Conservation (phyloP, 306 rosid genomes). For the apple (Malus domestica) region DNA sequence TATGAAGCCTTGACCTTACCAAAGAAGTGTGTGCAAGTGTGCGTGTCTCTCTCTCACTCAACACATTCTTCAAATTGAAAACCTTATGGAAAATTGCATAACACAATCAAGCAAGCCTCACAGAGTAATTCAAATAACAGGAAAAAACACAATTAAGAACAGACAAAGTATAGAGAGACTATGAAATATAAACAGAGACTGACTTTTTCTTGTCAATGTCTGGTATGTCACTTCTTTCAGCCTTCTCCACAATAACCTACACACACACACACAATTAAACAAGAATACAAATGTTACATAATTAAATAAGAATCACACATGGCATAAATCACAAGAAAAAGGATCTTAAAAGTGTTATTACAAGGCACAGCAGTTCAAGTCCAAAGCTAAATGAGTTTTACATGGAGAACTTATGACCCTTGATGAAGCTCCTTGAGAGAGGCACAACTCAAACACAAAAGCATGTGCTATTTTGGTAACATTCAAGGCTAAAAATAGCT, state of each 20-base stretch:
- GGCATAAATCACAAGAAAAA: not conserved
- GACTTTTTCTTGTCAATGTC: slow-evolving; percentile 92
- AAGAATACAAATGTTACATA: not conserved
- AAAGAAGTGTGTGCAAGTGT: not conserved
- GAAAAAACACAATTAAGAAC: not conserved
- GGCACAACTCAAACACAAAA: not conserved
- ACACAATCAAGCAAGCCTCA: not conserved
- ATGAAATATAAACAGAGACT: slow-evolving; percentile 16
- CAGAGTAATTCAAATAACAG: not conserved
- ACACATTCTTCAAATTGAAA: not conserved
- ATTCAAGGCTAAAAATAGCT: not conserved
- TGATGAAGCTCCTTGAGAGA: not conserved
- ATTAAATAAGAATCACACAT: not conserved
- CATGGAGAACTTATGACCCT: not conserved
- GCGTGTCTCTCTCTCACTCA: not conserved
- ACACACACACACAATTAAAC: slow-evolving; percentile 7
- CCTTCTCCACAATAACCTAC: slow-evolving; percentile 86
- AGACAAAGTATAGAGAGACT: not conserved
- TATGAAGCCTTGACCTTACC: not conserved
- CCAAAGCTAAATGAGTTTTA: not conserved
- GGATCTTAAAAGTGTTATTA: not conserved
- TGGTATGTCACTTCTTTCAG: slow-evolving; percentile 72
- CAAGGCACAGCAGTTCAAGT: not conserved
- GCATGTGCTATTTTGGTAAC: not conserved
- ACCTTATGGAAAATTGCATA: not conserved